Percentiles rank a stretch among this genome's conserved stretches.
These are phyloP conservation scores for Tricholoma furcatifolium DNA, from an alignment of 768 basidiomycete species.

Conservation along the genomic window DNA sequence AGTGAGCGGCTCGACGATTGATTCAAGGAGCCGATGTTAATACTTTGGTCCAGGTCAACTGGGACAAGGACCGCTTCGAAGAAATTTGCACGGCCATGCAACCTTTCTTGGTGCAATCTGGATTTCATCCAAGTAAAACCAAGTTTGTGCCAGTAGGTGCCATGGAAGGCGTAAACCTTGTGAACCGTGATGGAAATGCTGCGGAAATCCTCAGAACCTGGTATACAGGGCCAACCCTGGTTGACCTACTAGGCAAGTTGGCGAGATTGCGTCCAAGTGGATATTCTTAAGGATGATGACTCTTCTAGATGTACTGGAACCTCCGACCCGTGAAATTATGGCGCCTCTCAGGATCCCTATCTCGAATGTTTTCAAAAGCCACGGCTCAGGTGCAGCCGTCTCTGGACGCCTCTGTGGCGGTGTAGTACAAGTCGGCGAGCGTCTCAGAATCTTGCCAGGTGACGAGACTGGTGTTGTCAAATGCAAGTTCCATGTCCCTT, in stretches of 20 bases:
- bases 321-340: conserved; percentile 74
- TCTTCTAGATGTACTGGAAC: conserved; percentile 69
- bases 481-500: conserved; percentile 35
- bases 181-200: conserved; percentile 45
- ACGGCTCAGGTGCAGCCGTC: conserved; percentile 73
- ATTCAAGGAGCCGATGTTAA: not conserved
- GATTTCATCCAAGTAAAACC: conserved; percentile 78
- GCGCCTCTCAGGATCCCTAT: conserved; percentile 84
- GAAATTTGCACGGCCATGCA: conserved; percentile 74
- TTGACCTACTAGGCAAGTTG: conserved; percentile 72
- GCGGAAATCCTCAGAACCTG: conserved; percentile 55
- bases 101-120: conserved; percentile 85
- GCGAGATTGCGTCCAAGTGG: not conserved
- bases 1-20: conserved; percentile 40
- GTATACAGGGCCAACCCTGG: conserved; percentile 86
- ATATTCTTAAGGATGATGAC: not conserved
- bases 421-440: conserved; percentile 89
- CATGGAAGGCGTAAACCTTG: conserved; percentile 85
- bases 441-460: conserved; percentile 83
- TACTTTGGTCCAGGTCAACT: conserved; percentile 63
- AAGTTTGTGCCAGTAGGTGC: conserved; percentile 89
- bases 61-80: conserved; percentile 81
- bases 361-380: conserved; percentile 93
- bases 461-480: conserved; percentile 86
- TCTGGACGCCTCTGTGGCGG: conserved; percentile 86